Base-by-base conservation (phyloP, 108 stramenopile genomes). In the Nitzschia sp. region DNA sequence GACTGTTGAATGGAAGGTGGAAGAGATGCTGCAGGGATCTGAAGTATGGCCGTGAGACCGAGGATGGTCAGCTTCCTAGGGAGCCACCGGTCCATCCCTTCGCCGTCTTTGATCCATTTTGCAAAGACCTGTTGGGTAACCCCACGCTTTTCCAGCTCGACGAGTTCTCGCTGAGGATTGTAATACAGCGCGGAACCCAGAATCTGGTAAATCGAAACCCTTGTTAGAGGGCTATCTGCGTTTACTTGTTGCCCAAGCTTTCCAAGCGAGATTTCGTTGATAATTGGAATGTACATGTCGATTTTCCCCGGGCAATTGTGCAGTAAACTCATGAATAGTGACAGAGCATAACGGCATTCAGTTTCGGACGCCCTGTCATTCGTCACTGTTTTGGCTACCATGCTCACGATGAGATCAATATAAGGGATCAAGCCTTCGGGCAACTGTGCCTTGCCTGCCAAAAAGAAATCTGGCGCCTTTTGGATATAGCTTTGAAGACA, bases 401-500 rank as follows among this genome's bases (percentile, higher is more conserved):
- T 94, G 59, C 80, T 93, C 53, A 94, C 79, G 45, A 96, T 83
- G 77, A 96, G 74, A 58, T 95, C 91, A 56, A 96, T 79, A 68
- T 94, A 95, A 16, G 83, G 74, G 48, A 80, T 82, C 72, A 46
- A 45, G 53, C 75, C 72, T 73, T 90, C 85, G 0, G 81, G 81
- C 1, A 85, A 56, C 41, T 77, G 71, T 13, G 80, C 82, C 23
- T 80, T 77, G 34, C 77, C 85, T 15, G 76, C 47, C 16, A 94
- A 73, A 72, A 92, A 96, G 9, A 80, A 53, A 50, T 92, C 80
- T 0, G 93, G 85, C 32, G 80, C 92, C 62, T 96, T 95, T 25
- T 78, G 68, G 62, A 98, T 97, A 69, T 93, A 97, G 69, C 93
- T 96, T 66, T 97, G 94, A 38, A 98, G 61, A 27, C 97, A 96